Conservation (phyloP, 2,329 filamentous ascomycete genomes). For the Epichloe uncinata region DNA sequence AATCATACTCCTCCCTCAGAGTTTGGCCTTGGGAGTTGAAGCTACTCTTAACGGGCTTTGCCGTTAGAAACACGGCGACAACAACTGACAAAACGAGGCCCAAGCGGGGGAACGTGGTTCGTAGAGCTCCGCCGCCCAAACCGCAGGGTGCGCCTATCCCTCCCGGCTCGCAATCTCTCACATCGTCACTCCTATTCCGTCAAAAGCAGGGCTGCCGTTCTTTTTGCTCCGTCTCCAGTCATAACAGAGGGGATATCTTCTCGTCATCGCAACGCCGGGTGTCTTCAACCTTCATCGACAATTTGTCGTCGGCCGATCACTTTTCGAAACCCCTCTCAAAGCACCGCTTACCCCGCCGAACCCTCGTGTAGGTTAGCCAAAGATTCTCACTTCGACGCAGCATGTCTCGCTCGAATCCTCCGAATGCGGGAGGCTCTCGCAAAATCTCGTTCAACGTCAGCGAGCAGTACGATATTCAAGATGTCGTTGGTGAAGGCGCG, state of each 20-base stretch:
- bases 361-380: background rate
- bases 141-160: slow-evolving; percentile 1
- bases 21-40: background rate
- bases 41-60: background rate
- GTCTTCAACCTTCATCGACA: background rate
- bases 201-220: background rate
- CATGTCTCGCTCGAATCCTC: slow-evolving; percentile 46
- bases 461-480: slow-evolving; percentile 98
- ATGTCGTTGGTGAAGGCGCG: slow-evolving; percentile 96
- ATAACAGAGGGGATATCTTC: background rate
- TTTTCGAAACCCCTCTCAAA: slow-evolving; percentile 1
- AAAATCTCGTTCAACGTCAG: slow-evolving; percentile 99
- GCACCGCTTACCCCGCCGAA: slow-evolving; percentile 1
- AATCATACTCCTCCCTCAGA: background rate
- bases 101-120: slow-evolving; percentile 5
- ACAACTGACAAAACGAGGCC: slow-evolving; percentile 2
- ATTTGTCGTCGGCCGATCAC: background rate
- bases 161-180: background rate
- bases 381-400: slow-evolving; percentile 7
- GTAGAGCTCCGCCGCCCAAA: slow-evolving; percentile 2
- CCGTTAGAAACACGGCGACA: background rate
- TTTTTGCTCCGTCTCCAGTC: background rate
- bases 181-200: background rate
- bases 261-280: background rate
- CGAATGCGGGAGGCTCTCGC: slow-evolving; percentile 51